phyloP scores from a whole-genome alignment of 129 eudicot species.

The Chrysanthemum lavandulifolium region DNA sequence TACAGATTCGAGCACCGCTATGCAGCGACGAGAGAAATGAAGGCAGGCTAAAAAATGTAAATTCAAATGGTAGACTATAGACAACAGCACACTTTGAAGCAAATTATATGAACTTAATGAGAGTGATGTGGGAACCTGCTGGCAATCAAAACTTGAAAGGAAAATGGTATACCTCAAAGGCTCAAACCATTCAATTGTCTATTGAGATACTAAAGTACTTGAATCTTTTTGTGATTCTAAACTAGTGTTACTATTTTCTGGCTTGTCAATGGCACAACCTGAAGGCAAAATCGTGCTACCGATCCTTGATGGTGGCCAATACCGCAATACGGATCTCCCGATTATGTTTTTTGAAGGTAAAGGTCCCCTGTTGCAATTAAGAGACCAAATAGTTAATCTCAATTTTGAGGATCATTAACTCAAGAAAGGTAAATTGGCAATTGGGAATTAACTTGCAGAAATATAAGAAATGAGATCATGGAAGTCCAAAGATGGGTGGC shows the following conservation, averaged over 20 bases:
- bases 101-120: not conserved
- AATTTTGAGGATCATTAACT: not conserved
- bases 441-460: not conserved
- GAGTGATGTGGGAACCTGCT: constrained; percentile 15
- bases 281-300: constrained; percentile 70
- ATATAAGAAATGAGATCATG: constrained; percentile 11
- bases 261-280: constrained; percentile 72
- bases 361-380: constrained; percentile 65
- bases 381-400: not conserved
- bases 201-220: constrained; percentile 46
- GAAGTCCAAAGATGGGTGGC: not conserved
- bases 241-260: constrained; percentile 27
- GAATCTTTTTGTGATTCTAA: constrained; percentile 35
- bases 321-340: constrained; percentile 87
- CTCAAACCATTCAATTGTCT: constrained; percentile 12
- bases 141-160: constrained; percentile 20
- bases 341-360: constrained; percentile 82
- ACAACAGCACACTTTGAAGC: not conserved
- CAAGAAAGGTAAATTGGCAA: not conserved
- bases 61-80: constrained; percentile 1
- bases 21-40: too few relatives aligned
- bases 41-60: not conserved
- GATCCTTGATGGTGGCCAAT: constrained; percentile 89
- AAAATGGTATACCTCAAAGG: not conserved
- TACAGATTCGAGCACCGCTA: too few relatives aligned